Percentiles rank a stretch among this genome's conserved stretches.
Conservation (phyloP, 2,329 filamentous ascomycete species). For the Colletotrichum siamense region DNA sequence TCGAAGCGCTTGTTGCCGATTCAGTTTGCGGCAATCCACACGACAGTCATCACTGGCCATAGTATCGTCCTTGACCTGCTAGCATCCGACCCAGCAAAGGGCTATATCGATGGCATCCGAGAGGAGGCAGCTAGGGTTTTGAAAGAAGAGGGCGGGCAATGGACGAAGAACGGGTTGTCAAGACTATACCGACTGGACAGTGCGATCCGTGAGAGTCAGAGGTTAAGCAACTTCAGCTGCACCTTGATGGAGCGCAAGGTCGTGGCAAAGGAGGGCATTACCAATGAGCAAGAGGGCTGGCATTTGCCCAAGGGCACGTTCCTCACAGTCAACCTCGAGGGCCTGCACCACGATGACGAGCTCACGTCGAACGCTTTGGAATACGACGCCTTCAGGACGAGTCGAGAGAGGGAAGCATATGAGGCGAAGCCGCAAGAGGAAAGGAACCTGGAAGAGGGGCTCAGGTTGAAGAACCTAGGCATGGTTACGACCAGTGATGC, state of each 20-base stretch:
- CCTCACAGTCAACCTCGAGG: slow-evolving; percentile 48
- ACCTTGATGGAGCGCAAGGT: slow-evolving; percentile 53
- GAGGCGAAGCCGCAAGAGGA: slow-evolving; percentile 31
- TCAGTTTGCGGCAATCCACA: slow-evolving; percentile 65
- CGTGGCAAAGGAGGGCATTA: slow-evolving; percentile 39
- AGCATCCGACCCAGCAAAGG: slow-evolving; percentile 37
- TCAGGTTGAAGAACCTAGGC: slow-evolving; percentile 46
- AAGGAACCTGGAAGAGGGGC: slow-evolving; percentile 32
- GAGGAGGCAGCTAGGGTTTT: slow-evolving; percentile 44
- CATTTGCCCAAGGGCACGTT: slow-evolving; percentile 48
- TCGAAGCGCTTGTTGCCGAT: slow-evolving; percentile 59
- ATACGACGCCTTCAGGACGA: slow-evolving; percentile 58
- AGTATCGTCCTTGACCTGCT: slow-evolving; percentile 53
- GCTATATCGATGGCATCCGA: slow-evolving; percentile 44
- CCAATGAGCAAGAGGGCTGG: slow-evolving; percentile 46
- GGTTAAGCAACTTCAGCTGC: slow-evolving; percentile 51
- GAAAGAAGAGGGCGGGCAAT: slow-evolving; percentile 39
- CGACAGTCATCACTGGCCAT: slow-evolving; percentile 57
- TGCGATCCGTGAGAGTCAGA: slow-evolving; percentile 58
- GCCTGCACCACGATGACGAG: slow-evolving; percentile 51
- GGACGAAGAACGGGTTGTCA: slow-evolving; percentile 51
- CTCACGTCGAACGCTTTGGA: slow-evolving; percentile 44
- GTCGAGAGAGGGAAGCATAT: slow-evolving; percentile 43
- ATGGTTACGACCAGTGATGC: slow-evolving; percentile 59
- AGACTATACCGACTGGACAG: slow-evolving; percentile 54